Evolutionary conservation across 1,139 yeast genomes (phyloP), one percentile per base, ranked within the genome.

Genomic region (Lodderomyces pseudojiufengensis): DNA sequence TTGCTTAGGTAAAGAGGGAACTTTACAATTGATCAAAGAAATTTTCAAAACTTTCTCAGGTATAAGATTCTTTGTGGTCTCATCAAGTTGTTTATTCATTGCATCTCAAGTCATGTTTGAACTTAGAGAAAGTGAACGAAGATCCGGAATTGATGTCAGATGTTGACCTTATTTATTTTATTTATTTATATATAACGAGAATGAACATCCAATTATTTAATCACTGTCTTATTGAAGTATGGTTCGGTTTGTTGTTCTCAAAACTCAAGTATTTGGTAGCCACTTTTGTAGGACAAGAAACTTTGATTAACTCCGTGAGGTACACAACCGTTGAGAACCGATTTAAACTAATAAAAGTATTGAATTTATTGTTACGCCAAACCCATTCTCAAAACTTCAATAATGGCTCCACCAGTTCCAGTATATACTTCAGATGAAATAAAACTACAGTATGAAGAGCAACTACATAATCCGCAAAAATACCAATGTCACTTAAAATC

Each of bases 21-120:
- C 90, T 24, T 47, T 71, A 29, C 68, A 71, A 33, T 70, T 92
- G 50, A 61, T 92, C 18, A 54, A 60, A 22, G 88, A 83, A 40
- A 81, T 92, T 76, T 77, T 88, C 51, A 69, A 75, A 24, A 86
- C 97, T 0, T 53, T 59, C 25, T 67, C 72, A 22, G 97, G 97
- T 0, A 53, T 85, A 29, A 61, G 61, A 21, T 85, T 84, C 52
- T 80, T 86, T 44, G 55, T 83, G 2, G 55, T 77, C 12, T 73
- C 95, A 2, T 80, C 85, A 42, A 57, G 60, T 5, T 77, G 85
- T 39, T 65, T 94, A 31, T 92, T 84, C 58, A 81, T 87, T 15
- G 97, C 84, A 2, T 81, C 79, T 1, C 98, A 92, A 57, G 83
- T 88, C 20, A 94, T 94, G 98, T 90, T 88, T 65, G 98, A 94